Evolutionary conservation across 1,284 basidiomycete species (phyloP), one percentile per base, ranked within the genome.

Genomic region (Irpex sp.): DNA sequence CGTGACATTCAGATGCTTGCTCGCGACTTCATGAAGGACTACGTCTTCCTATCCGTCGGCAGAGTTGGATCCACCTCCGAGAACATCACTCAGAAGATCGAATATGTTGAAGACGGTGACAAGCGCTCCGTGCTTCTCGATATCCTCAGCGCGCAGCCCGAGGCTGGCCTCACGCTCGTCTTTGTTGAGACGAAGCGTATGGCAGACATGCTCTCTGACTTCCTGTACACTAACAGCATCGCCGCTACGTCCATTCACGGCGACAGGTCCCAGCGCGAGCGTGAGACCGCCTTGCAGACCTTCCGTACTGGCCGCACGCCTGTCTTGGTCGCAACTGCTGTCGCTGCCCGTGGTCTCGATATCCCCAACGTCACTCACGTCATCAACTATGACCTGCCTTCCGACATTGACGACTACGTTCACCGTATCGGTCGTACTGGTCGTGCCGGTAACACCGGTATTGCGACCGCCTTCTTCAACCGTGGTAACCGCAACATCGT

Each of bases 121-220:
- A 99, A 99, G 82, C 92, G 94, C 70, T 98, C 94, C 37, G 93
- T 98, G 23, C 82, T 99, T 5, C 87, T 99, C 64, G 96, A 99
- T 72, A 88, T 99, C 63, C 86, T 99, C 58, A 87, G 87, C 49
- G 92, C 93, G 33, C 90, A 94, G 71, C 75, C 80, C 66, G 79
- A 77, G 48, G 77, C 81, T 23, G 94, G 96, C 56, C 81, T 99
- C 35, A 95, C 96, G 23, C 87, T 99, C 57, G 91, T 99, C 71
- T 99, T 99, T 74, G 96, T 98, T 64, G 96, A 99, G 84, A 99
- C 97, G 58, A 99, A 99, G 82, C 88, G 96, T 67, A 98, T 98
- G 95, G 96, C 97, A 56, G 96, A 99, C 73, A 93, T 93, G 86
- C 84, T 99, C 23, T 96, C 94, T 71, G 96, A 98, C 77, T 99